Evolutionary conservation across 805 yeast genomes (phyloP).

Genomic region (Wickerhamomyces queroliae): DNA sequence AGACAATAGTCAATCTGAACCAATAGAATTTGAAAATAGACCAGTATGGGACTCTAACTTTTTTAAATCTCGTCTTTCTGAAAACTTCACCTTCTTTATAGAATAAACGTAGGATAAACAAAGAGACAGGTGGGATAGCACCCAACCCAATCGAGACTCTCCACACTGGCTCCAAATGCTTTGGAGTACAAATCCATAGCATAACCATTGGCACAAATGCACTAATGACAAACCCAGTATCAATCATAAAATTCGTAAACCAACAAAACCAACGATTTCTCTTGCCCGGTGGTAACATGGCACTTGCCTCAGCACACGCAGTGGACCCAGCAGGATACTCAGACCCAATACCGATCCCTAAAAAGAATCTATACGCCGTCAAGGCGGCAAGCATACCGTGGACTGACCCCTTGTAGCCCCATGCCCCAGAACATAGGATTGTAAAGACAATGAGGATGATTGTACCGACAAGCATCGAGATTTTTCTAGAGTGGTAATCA

Average conservation of each 20-base stretch:
- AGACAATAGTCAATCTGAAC: conserved; percentile 66
- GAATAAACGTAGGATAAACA: conserved; percentile 72
- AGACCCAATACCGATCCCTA: conserved; percentile 91
- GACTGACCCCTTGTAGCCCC: conserved; percentile 68
- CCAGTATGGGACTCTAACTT: conserved; percentile 58
- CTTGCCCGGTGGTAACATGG: conserved; percentile 68
- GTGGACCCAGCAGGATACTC: conserved; percentile 94
- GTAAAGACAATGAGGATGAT: conserved; percentile 71
- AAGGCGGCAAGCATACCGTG: conserved; percentile 79
- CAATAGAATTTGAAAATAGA: conserved; percentile 75
- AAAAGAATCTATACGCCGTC: conserved; percentile 77
- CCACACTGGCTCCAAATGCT: conserved; percentile 82
- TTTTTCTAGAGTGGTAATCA: conserved; percentile 75
- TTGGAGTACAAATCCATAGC: conserved; percentile 71
- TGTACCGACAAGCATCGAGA: conserved; percentile 79
- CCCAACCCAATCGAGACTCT: conserved; percentile 87
- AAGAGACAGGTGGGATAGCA: conserved; percentile 76
- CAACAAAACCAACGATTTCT: conserved; percentile 86
- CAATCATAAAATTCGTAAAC: conserved; percentile 89
- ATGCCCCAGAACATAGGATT: conserved; percentile 74
- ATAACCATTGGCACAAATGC: conserved; percentile 84
- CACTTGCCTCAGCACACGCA: conserved; percentile 89
- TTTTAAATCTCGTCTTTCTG: conserved; percentile 63
- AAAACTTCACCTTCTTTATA: conserved; percentile 72
- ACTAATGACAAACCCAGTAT: conserved; percentile 75